Evolutionary conservation across 805 yeast genomes (phyloP).

Genomic region (Metschnikowia lunata): DNA sequence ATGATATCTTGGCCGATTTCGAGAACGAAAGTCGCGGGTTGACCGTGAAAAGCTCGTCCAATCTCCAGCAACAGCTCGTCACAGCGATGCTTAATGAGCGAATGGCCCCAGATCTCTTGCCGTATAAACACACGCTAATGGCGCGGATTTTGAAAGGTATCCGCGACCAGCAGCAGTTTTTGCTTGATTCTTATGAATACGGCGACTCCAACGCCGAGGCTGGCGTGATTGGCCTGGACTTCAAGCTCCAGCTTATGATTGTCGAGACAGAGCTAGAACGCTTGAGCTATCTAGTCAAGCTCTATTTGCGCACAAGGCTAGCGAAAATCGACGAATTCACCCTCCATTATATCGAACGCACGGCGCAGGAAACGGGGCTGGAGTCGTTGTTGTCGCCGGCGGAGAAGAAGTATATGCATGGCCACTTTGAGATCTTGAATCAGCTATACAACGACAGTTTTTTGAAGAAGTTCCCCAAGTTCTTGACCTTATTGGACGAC

Average conservation of each 20-base stretch:
- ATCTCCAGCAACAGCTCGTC: conserved; percentile 42
- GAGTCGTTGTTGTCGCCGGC: conserved; percentile 43
- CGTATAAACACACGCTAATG: conserved; percentile 61
- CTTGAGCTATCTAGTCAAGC: conserved; percentile 72
- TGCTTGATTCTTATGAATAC: conserved; percentile 72
- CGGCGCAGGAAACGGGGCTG: conserved; percentile 25
- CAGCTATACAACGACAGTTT: conserved; percentile 66
- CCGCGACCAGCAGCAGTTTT: conserved; percentile 65
- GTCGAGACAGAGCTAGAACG: conserved; percentile 92
- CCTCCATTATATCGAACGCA: conserved; percentile 47
- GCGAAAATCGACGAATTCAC: conserved; percentile 69
- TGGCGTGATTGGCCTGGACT: conserved; percentile 39
- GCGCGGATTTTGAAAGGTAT: conserved; percentile 54
- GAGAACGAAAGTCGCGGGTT: conserved; percentile 32
- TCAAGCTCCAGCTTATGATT: conserved; percentile 74
- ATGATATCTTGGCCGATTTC: conserved; percentile 66
- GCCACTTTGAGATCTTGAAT: conserved; percentile 59
- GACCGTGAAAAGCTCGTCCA: conserved; percentile 9
- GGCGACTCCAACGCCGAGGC: conserved; percentile 47
- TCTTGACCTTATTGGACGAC: conserved; percentile 72
- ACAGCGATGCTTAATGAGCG: conserved; percentile 81
- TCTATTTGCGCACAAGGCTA: conserved; percentile 75
- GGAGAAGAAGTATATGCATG: conserved; percentile 63
- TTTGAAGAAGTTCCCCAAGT: conserved; percentile 61
- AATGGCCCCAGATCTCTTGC: conserved; percentile 80